A percentile compares a stretch with the other conserved stretches of the same genome.
Evolutionary conservation across 352 stramenopile species (phyloP).

Genomic region (Stramenopiles sp.): DNA sequence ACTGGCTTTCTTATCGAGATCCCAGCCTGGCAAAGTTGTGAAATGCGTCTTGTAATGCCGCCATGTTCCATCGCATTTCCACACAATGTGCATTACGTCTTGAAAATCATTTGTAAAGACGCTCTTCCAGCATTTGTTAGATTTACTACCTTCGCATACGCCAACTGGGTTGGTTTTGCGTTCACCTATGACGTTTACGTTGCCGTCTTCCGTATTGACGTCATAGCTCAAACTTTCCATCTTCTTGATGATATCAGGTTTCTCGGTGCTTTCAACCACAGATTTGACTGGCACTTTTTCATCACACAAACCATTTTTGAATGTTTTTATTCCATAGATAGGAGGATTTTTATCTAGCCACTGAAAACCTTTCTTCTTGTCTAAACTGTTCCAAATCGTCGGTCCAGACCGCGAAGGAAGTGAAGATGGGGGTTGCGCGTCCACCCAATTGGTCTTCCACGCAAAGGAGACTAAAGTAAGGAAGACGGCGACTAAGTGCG

Average conservation of each 20-base stretch:
- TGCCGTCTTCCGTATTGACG: neutral
- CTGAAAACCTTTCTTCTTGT: neutral
- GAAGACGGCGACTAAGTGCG: too few species aligned
- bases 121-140: neutral
- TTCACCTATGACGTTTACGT: slow-evolving; percentile 3
- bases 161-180: neutral
- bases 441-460: too few species aligned
- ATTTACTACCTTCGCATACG: neutral
- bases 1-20: neutral
- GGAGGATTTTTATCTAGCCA: neutral
- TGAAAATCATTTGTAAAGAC: slow-evolving; percentile 9
- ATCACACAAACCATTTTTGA: neutral
- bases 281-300: neutral
- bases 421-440: too few species aligned
- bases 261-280: neutral
- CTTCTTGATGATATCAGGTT: neutral
- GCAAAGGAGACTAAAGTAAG: too few species aligned
- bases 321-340: neutral
- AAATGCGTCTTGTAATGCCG: neutral
- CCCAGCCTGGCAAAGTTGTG: neutral
- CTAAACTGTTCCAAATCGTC: neutral
- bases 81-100: neutral
- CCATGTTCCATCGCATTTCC: neutral
- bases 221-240: neutral
- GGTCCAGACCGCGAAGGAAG: neutral